Conservation (phyloP, 2,329 filamentous ascomycete genomes). For the Fusarium hainanense region DNA sequence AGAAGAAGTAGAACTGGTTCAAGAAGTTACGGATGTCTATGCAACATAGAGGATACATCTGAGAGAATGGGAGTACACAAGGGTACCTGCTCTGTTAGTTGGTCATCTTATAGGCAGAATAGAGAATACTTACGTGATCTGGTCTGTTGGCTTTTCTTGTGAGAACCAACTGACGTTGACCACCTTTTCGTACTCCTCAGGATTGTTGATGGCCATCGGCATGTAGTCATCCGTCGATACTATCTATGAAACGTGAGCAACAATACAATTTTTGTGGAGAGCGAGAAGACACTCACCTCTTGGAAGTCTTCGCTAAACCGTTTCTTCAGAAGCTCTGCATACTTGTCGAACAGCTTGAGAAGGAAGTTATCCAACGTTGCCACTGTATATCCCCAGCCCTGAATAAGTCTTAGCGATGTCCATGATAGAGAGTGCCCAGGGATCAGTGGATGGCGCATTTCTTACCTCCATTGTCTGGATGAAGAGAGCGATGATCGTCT, state of each 20-base stretch:
- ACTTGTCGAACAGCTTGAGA: conserved; percentile 91
- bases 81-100: conserved; percentile 73
- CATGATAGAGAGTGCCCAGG: not conserved
- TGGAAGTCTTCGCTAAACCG: conserved; percentile 96
- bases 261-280: not conserved
- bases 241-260: conserved; percentile 58
- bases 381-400: conserved; percentile 93
- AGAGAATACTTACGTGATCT: conserved; percentile 71
- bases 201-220: conserved; percentile 95
- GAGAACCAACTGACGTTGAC: conserved; percentile 96
- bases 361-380: conserved; percentile 84
- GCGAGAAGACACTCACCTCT: conserved; percentile 66
- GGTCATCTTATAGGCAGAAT: not conserved
- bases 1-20: conserved; percentile 98
- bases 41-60: conserved; percentile 99
- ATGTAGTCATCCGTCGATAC: conserved; percentile 98
- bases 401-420: conserved; percentile 78
- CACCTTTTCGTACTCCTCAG: conserved; percentile 94
- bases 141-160: conserved; percentile 79
- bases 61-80: conserved; percentile 95
- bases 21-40: conserved; percentile 98
- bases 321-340: conserved; percentile 88
- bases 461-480: conserved; percentile 98
- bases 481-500: conserved; percentile 91
- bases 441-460: conserved; percentile 79